A percentile compares a stretch with the other conserved stretches of the same genome.
Evolutionary conservation across 306 rosid species (phyloP).

Genomic region (Quercus aquifolioides): DNA sequence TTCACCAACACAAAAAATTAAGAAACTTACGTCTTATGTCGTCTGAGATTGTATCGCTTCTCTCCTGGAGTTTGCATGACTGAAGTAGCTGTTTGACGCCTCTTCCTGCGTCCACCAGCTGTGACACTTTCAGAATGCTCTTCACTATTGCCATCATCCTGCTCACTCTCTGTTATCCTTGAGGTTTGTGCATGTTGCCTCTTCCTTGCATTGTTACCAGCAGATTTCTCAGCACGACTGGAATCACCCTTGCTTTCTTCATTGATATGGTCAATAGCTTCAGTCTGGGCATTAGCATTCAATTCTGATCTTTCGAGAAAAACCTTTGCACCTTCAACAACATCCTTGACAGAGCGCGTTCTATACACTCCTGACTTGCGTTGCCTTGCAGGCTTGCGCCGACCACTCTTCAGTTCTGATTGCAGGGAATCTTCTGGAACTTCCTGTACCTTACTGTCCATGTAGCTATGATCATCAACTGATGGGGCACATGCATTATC

Average conservation of each 20-base stretch:
- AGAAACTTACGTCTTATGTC: conserved; percentile 69
- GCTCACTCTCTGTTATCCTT: conserved; percentile 50
- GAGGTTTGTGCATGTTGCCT: conserved; percentile 51
- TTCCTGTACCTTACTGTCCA: conserved; percentile 53
- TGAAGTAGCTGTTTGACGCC: conserved; percentile 45
- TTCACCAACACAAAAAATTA: conserved; percentile 21
- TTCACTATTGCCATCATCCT: conserved; percentile 61
- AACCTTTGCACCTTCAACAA: conserved; percentile 69
- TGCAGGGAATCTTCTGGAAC: conserved; percentile 68
- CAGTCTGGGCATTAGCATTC: conserved; percentile 33
- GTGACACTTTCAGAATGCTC: conserved; percentile 70
- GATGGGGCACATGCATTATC: conserved; percentile 39
- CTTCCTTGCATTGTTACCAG: conserved; percentile 47
- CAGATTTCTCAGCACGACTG: conserved; percentile 30
- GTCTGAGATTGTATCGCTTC: conserved; percentile 81
- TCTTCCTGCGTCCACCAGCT: conserved; percentile 65
- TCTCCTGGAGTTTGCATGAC: conserved; percentile 49
- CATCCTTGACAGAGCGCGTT: conserved; percentile 71
- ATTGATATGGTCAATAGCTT: conserved; percentile 24
- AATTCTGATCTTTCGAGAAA: conserved; percentile 47
- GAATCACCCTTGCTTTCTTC: conserved; percentile 57
- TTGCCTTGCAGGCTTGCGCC: conserved; percentile 37
- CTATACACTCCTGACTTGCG: conserved; percentile 53
- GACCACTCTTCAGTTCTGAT: conserved; percentile 50
- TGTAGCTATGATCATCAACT: conserved; percentile 47